These are phyloP conservation scores for Nakazawaea populi DNA, from an alignment of 805 yeast species.

Conservation along the genomic window DNA sequence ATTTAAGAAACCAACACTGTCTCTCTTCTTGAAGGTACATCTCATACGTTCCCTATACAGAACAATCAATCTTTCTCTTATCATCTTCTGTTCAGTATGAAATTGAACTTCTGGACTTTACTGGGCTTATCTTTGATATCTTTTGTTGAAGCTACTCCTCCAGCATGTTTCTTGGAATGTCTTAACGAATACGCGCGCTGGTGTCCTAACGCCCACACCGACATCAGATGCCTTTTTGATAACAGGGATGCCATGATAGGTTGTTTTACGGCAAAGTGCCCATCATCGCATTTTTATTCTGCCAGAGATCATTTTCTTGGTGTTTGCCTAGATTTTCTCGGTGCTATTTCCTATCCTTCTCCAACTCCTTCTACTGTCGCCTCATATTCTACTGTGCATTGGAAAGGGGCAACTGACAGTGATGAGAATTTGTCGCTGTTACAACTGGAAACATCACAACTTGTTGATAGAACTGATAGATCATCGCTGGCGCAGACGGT, in stretches of 20 bases:
- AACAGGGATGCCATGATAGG: conserved; percentile 32
- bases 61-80: no score
- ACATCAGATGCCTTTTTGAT: conserved; percentile 34
- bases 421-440: no score
- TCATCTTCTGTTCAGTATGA: neutral
- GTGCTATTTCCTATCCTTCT: conserved; percentile 14
- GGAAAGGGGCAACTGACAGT: no score
- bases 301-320: conserved; percentile 45
- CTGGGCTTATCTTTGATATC: neutral
- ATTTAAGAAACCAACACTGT: no score
- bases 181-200: conserved; percentile 28
- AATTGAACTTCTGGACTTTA: neutral
- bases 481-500: no score
- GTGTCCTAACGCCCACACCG: conserved; percentile 27
- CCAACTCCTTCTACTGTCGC: conserved; percentile 15
- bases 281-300: conserved; percentile 11
- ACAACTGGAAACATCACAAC: no score
- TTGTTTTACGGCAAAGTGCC: conserved; percentile 24
- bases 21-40: no score
- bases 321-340: conserved; percentile 35
- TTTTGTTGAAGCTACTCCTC: conserved; percentile 33
- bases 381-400: neutral
- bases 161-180: conserved; percentile 44
- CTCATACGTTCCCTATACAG: no score
- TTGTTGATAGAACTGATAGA: no score